Evolutionary conservation across 495 filamentous ascomycete genomes (phyloP).

Genomic region (Tuber magnatum): DNA sequence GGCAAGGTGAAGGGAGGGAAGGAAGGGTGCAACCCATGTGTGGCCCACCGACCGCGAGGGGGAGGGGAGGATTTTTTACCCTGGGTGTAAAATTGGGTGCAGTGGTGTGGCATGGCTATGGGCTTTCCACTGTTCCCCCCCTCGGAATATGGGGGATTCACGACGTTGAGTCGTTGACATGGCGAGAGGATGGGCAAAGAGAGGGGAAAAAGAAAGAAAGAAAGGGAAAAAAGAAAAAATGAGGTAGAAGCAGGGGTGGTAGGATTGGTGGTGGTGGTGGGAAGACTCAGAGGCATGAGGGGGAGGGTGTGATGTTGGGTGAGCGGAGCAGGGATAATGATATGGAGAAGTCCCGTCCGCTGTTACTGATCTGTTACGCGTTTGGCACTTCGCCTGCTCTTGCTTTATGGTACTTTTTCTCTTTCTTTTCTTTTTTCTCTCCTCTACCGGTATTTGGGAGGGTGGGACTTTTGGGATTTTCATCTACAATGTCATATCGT

Average conservation of each 20-base stretch:
- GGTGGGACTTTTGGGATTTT: neutral
- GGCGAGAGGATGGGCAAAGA: slow-evolving; percentile 11
- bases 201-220: slow-evolving; percentile 6
- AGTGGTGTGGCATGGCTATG: slow-evolving; percentile 34
- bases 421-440: neutral
- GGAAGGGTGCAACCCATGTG: slow-evolving; percentile 12
- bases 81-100: slow-evolving; percentile 18
- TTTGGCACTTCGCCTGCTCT: slow-evolving; percentile 34
- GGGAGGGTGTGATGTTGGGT: slow-evolving; percentile 6
- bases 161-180: slow-evolving; percentile 9
- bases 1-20: neutral
- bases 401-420: slow-evolving; percentile 23
- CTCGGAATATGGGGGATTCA: slow-evolving; percentile 30
- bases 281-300: neutral
- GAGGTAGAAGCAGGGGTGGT: slow-evolving; percentile 37
- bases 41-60: slow-evolving; percentile 24
- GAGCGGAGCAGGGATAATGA: slow-evolving; percentile 32
- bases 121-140: slow-evolving; percentile 4
- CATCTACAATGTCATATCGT: neutral
- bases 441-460: neutral
- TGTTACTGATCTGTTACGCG: slow-evolving; percentile 33
- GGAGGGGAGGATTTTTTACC: slow-evolving; percentile 22
- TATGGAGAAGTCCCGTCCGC: slow-evolving; percentile 38
- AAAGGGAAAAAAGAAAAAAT: neutral
- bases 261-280: slow-evolving; percentile 20